Evolutionary conservation across 2,329 filamentous ascomycete genomes (phyloP), one percentile per base, ranked within the genome.

Genomic region (Metarhizium guizhouense): DNA sequence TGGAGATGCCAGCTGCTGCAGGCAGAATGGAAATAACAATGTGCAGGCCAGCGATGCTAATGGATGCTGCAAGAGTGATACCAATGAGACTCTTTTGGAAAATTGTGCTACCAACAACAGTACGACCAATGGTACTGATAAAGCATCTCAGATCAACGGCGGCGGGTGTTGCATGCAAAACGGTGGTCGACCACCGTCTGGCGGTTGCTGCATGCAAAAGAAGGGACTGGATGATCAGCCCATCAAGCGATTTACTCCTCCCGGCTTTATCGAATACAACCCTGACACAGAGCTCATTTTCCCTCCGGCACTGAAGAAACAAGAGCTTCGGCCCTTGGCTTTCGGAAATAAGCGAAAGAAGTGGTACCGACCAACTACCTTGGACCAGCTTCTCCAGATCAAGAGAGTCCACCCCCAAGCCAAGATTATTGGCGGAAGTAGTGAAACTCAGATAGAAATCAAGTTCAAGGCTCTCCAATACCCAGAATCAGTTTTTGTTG

Each of bases 381-480:
- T 97, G 16, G 79, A 90, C 43, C 92, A 99, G 67, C 76, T 99
- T 16, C 79, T 97, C 16, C 87, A 96, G 67, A 96, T 99, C 73
- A 97, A 97, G 75, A 85, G 79, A 63, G 84, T 82, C 0, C 86
- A 90, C 62, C 93, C 93, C 0, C 84, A 86, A 30, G 90, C 93
- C 4, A 99, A 97, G 71, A 84, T 99, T 58, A 96, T 99, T 58
- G 93, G 91, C 52, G 94, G 94, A 58, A 96, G 91, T 68, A 95
- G 92, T 2, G 94, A 99, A 71, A 97, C 93, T 0, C 94, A 97
- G 71, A 97, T 99, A 58, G 94, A 99, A 72, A 88, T 95, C 74
- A 96, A 96, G 72, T 97, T 99, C 81, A 97, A 97, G 74, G 90
- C 87, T 1, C 83, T 96, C 77, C 82, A 91, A 63, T 97, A 97